Conservation (phyloP, 371 early-diverging fungal species). For the Saksenaea vasiformis region DNA sequence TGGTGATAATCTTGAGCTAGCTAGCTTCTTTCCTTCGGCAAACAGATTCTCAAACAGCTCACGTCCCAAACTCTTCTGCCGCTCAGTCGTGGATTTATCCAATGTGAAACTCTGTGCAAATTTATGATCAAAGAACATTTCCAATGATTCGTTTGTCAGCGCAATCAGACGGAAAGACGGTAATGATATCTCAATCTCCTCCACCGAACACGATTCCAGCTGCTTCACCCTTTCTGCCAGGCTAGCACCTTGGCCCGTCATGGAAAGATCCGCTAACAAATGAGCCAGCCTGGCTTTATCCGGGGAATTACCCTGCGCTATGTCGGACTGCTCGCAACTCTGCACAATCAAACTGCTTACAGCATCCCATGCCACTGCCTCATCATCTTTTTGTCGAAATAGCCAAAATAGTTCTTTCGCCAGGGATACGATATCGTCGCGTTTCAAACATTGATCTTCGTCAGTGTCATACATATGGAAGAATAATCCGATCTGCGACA, state of each 20-base stretch:
- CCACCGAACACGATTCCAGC: constrained; percentile 9
- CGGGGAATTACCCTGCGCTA: constrained; percentile 18
- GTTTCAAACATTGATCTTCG: constrained; percentile 61
- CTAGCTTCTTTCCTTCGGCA: constrained; percentile 57
- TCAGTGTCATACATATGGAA: constrained; percentile 82
- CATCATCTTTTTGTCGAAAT: constrained; percentile 46
- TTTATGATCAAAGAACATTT: constrained; percentile 68
- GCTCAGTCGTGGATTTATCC: constrained; percentile 56
- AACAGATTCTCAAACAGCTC: constrained; percentile 63
- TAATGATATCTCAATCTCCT: constrained; percentile 25
- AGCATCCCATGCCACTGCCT: constrained; percentile 59
- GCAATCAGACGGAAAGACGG: constrained; percentile 62
- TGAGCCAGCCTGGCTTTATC: constrained; percentile 12
- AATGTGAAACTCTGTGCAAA: constrained; percentile 66
- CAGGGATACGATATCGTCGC: constrained; percentile 79
- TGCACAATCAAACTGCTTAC: constrained; percentile 63
- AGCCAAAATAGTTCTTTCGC: constrained; percentile 81
- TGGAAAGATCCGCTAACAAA: constrained; percentile 14
- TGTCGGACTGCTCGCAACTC: constrained; percentile 62
- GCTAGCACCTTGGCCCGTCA: constrained; percentile 1
- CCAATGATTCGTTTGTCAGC: constrained; percentile 68
- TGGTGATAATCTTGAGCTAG: constrained; percentile 12
- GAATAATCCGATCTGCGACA: constrained; percentile 77
- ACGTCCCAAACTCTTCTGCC: constrained; percentile 54
- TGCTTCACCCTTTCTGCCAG: constrained; percentile 14